A percentile compares a stretch with the other conserved stretches of the same genome.
Evolutionary conservation across 768 basidiomycete genomes (phyloP).

Genomic region (Multifurca ochricompacta): DNA sequence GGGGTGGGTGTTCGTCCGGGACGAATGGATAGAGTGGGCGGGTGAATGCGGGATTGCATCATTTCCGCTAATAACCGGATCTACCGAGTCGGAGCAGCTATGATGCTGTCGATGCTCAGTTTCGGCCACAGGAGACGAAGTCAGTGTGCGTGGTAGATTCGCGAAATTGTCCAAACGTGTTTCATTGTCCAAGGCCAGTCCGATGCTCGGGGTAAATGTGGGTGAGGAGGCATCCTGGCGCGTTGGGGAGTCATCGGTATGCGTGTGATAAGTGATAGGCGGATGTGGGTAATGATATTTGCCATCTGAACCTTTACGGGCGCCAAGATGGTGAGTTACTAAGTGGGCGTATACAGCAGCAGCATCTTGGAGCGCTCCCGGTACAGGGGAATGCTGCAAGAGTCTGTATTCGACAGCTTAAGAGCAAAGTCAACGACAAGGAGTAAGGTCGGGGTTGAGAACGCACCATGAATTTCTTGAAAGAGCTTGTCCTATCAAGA

Average conservation of each 20-base stretch:
- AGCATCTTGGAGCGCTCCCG: slow-evolving; percentile 46
- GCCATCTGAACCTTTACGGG: slow-evolving; percentile 22
- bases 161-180: not conserved
- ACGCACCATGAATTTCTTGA: slow-evolving; percentile 29
- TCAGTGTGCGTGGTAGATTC: not conserved
- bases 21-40: not conserved
- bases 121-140: not conserved
- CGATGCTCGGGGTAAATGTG: not conserved
- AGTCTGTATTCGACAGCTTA: slow-evolving; percentile 44
- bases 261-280: slow-evolving; percentile 17
- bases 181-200: not conserved
- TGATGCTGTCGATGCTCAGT: not conserved
- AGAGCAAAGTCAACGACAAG: not conserved
- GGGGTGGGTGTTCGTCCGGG: not conserved
- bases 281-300: slow-evolving; percentile 21
- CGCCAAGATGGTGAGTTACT: slow-evolving; percentile 26
- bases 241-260: not conserved
- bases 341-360: slow-evolving; percentile 46
- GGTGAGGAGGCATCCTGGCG: too few relatives aligned
- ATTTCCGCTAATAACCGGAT: slow-evolving; percentile 15
- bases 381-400: slow-evolving; percentile 45
- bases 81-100: not conserved
- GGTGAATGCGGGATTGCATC: slow-evolving; percentile 4
- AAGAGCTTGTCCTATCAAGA: slow-evolving; percentile 26
- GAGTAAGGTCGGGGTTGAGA: not conserved